A percentile compares a stretch with the other conserved stretches of the same genome.
phyloP scores from a whole-genome alignment of 345 rosid genomes.

The Bretschneidera sinensis region DNA sequence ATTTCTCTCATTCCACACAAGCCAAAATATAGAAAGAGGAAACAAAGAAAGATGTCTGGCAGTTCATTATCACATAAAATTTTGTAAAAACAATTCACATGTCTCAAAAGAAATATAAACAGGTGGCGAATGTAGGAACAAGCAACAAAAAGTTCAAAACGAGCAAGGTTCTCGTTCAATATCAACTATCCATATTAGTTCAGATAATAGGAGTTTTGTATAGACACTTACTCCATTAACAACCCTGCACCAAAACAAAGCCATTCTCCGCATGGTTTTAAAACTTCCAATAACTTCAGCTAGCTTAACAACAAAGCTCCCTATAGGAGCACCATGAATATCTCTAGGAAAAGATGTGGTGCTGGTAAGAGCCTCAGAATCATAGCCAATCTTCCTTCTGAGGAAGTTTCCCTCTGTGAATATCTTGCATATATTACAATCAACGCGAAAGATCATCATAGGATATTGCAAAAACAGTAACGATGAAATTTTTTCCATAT shows the following conservation, averaged over 20 bases:
- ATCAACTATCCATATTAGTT: background rate
- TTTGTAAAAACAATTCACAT: too few species aligned
- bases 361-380: conserved; percentile 36
- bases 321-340: conserved; percentile 83
- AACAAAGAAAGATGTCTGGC: too few species aligned
- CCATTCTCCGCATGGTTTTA: conserved; percentile 71
- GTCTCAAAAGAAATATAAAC: too few species aligned
- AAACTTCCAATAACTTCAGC: conserved; percentile 94
- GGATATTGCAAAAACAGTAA: conserved; percentile 6
- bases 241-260: conserved; percentile 75
- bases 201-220: background rate
- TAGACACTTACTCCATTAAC: conserved; percentile 69
- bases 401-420: conserved; percentile 79
- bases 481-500: background rate
- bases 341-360: conserved; percentile 54
- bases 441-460: conserved; percentile 51
- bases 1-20: too few species aligned
- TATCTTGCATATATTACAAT: conserved; percentile 71
- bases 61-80: background rate
- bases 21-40: too few species aligned
- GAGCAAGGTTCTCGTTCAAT: background rate
- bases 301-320: conserved; percentile 68
- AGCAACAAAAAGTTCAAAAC: background rate
- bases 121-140: background rate
- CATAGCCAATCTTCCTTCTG: conserved; percentile 52